phyloP scores from a whole-genome alignment of 2,329 filamentous ascomycete species.

The Alternaria angustiovoidea region DNA sequence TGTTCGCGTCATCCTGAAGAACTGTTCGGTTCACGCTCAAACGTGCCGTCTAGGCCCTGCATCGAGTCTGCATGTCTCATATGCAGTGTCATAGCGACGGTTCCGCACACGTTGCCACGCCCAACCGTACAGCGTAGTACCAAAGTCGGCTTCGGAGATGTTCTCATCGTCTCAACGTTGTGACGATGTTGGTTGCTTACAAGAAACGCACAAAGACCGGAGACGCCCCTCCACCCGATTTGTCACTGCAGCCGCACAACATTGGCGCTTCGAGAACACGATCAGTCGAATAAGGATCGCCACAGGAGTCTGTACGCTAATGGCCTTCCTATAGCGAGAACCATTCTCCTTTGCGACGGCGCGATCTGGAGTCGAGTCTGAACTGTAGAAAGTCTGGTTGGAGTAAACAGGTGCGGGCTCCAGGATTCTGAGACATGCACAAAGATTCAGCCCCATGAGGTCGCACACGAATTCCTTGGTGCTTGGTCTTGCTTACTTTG shows the following conservation, averaged over 20 bases:
- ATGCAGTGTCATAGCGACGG: constrained; percentile 7
- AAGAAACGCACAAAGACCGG: neutral
- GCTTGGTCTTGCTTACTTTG: neutral
- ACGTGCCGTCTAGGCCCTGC: constrained; percentile 3
- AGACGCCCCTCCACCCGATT: constrained; percentile 2
- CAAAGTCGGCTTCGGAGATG: neutral
- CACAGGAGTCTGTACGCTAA: neutral
- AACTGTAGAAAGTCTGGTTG: neutral
- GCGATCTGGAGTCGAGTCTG: neutral
- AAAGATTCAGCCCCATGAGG: neutral
- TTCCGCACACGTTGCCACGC: constrained; percentile 8
- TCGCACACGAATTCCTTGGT: neutral
- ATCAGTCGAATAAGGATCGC: neutral
- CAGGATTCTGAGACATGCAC: neutral
- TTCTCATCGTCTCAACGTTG: constrained; percentile 10
- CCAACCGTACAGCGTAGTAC: constrained; percentile 12
- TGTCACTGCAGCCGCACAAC: neutral
- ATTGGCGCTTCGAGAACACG: neutral
- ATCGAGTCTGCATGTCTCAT: neutral
- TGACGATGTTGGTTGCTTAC: constrained; percentile 1
- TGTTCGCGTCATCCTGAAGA: neutral
- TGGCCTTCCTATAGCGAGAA: neutral
- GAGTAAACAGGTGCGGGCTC: neutral
- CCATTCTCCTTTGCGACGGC: neutral
- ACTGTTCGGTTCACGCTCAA: neutral